Conservation (phyloP, 2,329 filamentous ascomycete genomes). For the Penicillium aurantiogriseum region DNA sequence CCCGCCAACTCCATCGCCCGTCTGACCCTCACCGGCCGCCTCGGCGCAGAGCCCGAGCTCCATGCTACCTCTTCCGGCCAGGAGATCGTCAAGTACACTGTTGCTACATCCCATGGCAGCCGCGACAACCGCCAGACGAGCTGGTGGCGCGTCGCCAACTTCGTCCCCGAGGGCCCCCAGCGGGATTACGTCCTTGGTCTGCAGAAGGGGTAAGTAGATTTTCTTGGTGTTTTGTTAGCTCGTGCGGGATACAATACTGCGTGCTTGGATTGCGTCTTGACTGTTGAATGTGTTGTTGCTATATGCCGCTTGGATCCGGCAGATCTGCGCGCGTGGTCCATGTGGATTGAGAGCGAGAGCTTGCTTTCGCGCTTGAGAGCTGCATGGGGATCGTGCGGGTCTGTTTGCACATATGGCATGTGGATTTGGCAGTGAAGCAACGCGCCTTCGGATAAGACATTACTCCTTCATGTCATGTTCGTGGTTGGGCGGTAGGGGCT, state of each 20-base stretch:
- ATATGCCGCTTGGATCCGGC: not conserved
- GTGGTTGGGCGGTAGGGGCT: not conserved
- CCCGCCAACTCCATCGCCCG: conserved; percentile 64
- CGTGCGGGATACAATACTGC: no score
- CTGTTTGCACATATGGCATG: not conserved
- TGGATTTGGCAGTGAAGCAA: not conserved
- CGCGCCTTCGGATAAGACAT: not conserved
- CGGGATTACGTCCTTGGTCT: conserved; percentile 71
- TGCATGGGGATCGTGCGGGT: no score
- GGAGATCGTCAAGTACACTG: conserved; percentile 72
- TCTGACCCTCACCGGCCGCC: conserved; percentile 82
- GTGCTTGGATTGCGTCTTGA: not conserved
- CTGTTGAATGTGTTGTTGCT: not conserved
- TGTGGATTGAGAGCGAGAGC: not conserved
- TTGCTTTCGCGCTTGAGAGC: not conserved
- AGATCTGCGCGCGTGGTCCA: not conserved
- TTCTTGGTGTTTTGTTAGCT: conserved; percentile 1
- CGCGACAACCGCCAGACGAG: conserved; percentile 72
- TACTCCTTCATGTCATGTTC: not conserved
- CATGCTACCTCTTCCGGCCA: conserved; percentile 66
- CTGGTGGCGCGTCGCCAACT: conserved; percentile 81
- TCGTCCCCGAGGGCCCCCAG: conserved; percentile 63
- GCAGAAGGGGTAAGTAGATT: conserved; percentile 75
- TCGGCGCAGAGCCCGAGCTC: conserved; percentile 76
- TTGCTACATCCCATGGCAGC: conserved; percentile 68